A percentile compares a stretch with the other conserved stretches of the same genome.
phyloP scores from a whole-genome alignment of 805 yeast genomes.

The Pichia nanzhaoensis region DNA sequence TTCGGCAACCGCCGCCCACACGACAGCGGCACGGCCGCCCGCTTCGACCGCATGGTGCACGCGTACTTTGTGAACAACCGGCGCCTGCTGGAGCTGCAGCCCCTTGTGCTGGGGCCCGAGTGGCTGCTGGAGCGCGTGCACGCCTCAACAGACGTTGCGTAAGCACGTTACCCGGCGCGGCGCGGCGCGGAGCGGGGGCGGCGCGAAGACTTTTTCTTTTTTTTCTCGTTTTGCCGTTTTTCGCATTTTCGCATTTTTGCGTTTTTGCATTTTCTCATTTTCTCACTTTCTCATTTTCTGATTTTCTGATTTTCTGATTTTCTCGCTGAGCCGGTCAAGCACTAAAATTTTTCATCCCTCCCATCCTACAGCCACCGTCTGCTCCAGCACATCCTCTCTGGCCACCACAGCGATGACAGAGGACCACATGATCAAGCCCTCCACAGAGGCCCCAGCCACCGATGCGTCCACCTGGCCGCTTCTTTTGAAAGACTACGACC shows the following conservation, averaged over 20 bases:
- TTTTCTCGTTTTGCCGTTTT: background rate
- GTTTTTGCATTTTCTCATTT: background rate
- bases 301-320: background rate
- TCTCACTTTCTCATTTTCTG: background rate
- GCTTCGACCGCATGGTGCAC: no score
- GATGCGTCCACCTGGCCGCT: slow-evolving; percentile 96
- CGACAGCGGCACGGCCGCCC: no score
- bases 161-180: no score
- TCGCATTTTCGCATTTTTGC: background rate
- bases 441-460: slow-evolving; percentile 64
- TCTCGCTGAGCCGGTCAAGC: no score
- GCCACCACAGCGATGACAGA: slow-evolving; percentile 25
- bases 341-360: no score
- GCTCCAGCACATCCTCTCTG: no score
- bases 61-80: background rate
- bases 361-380: no score
- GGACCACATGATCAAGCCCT: slow-evolving; percentile 77
- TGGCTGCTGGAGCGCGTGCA: no score
- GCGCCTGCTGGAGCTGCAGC: no score
- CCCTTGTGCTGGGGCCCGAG: no score
- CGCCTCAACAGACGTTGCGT: no score
- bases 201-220: background rate
- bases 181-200: no score
- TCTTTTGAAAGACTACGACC: slow-evolving; percentile 87
- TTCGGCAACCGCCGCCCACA: background rate